Percentiles rank a stretch among this genome's conserved stretches.
These are phyloP conservation scores for Chlamydomonas incerta DNA, from an alignment of 139 green algal genomes.

Conservation along the genomic window DNA sequence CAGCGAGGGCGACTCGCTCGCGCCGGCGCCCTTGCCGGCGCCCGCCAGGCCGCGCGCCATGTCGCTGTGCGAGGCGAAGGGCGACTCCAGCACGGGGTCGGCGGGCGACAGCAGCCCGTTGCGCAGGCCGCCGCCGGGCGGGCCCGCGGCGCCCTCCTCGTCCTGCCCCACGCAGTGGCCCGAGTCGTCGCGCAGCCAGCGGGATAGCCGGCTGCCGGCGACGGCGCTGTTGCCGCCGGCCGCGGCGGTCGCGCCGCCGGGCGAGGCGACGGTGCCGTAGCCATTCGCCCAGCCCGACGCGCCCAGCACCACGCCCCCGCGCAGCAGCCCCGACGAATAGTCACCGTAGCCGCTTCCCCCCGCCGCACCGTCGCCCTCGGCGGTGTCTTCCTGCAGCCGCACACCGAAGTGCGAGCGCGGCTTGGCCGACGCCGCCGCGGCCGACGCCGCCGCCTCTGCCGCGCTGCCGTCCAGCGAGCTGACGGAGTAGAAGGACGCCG, in stretches of 20 bases:
- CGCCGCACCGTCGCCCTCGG: background rate
- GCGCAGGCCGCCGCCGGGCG: background rate
- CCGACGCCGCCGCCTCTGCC: background rate
- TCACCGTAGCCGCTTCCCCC: background rate
- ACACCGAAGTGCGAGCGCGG: conserved; percentile 25
- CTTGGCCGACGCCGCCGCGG: background rate
- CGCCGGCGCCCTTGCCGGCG: background rate
- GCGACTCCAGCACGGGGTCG: background rate
- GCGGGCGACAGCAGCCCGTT: background rate
- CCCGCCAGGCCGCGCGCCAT: background rate
- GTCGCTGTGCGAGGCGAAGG: background rate
- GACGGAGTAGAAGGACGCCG: conserved; percentile 20
- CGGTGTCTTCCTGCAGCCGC: conserved; percentile 22
- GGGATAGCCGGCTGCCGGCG: conserved; percentile 7
- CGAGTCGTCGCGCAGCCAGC: conserved; percentile 23
- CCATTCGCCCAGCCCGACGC: conserved; percentile 24
- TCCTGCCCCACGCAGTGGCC: conserved; percentile 3
- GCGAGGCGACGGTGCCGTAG: background rate
- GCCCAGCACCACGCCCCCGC: conserved; percentile 4
- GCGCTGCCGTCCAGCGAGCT: conserved; percentile 3
- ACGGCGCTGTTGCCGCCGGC: no score
- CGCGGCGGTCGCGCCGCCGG: no score
- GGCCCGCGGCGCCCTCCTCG: background rate
- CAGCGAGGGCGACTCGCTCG: conserved; percentile 1
- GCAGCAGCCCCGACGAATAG: background rate